A percentile compares a stretch with the other conserved stretches of the same genome.
Evolutionary conservation across 2,329 filamentous ascomycete genomes (phyloP).

Genomic region (Penicillium frequentans): DNA sequence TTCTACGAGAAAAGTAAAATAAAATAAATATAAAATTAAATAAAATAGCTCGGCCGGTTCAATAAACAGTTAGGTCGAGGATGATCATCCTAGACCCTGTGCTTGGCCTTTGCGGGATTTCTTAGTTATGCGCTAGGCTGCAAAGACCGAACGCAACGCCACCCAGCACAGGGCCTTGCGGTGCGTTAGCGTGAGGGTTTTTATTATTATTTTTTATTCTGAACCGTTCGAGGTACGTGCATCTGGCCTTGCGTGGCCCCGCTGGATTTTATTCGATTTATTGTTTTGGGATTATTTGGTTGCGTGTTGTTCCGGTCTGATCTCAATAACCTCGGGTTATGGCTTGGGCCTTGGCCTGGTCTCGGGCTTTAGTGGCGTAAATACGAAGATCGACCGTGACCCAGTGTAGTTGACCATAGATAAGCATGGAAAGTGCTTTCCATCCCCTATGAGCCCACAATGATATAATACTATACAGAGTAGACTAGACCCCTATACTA

Average conservation of each 20-base stretch:
- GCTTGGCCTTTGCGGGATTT: conserved; percentile 6
- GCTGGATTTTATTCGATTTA: not conserved
- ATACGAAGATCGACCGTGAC: conserved; percentile 11
- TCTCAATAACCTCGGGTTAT: not conserved
- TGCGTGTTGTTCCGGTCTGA: not conserved
- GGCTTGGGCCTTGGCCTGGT: not conserved
- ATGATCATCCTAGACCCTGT: conserved; percentile 10
- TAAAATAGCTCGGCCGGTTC: not conserved
- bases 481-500: not conserved
- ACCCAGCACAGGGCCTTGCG: not conserved
- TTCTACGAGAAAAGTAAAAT: not conserved
- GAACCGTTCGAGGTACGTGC: not conserved
- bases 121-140: not conserved
- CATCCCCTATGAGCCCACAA: not conserved
- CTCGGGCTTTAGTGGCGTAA: conserved; percentile 3
- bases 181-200: not conserved
- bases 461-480: not conserved
- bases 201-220: not conserved
- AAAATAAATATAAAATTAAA: too few relatives aligned
- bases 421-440: not conserved
- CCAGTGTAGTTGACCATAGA: not conserved
- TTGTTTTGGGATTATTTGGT: not conserved
- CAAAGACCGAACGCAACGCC: conserved; percentile 1
- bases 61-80: conserved; percentile 5
- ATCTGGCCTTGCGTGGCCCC: conserved; percentile 1